Evolutionary conservation across 768 basidiomycete species (phyloP).

Genomic region (Crepidotus variabilis): DNA sequence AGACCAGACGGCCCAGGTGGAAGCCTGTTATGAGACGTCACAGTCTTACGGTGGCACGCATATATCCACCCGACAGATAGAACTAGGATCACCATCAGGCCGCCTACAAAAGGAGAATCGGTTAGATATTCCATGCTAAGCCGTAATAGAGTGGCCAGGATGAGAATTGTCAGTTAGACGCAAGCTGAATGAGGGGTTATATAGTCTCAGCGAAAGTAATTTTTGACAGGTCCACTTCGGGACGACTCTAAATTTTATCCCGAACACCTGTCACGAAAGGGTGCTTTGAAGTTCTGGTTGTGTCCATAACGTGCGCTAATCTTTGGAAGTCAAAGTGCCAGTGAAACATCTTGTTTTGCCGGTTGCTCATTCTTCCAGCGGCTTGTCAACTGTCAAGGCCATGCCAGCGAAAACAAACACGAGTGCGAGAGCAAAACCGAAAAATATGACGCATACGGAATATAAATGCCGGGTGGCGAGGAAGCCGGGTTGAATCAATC

Average conservation of each 20-base stretch:
- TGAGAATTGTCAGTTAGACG: not conserved
- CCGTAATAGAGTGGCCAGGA: not conserved
- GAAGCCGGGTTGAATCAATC: constrained; percentile 14
- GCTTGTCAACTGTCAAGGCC: no score
- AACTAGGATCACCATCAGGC: constrained; percentile 10
- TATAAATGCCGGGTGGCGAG: constrained; percentile 2
- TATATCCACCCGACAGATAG: constrained; percentile 13
- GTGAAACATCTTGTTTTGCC: no score
- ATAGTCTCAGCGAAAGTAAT: constrained; percentile 10
- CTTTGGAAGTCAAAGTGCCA: no score
- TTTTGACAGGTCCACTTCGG: constrained; percentile 22
- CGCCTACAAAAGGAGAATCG: constrained; percentile 15
- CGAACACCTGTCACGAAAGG: constrained; percentile 6
- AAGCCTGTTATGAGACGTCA: constrained; percentile 21
- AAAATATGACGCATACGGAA: not conserved
- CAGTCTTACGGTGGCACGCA: constrained; percentile 20
- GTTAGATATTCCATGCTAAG: constrained; percentile 11
- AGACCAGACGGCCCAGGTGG: constrained; percentile 46
- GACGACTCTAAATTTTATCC: constrained; percentile 3
- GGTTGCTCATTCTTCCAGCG: no score
- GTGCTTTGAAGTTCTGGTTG: no score
- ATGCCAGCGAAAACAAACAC: no score
- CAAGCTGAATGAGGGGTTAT: not conserved
- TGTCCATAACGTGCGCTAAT: no score
- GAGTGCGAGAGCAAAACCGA: not conserved